Conservation (phyloP, 73 alveolate genomes). For the Paramecium bursaria region DNA sequence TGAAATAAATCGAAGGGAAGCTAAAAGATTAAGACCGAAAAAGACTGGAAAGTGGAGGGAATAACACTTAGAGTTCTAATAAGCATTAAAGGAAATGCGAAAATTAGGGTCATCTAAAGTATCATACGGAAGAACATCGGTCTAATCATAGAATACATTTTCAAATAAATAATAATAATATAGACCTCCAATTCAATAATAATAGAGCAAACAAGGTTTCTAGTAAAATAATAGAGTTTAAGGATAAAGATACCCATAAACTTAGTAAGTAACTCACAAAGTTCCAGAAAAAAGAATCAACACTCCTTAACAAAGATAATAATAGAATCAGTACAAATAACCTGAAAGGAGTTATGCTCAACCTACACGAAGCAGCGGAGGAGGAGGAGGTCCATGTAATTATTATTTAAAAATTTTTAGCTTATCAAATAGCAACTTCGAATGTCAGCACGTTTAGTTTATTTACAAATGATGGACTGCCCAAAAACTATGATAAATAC, state of each 20-base stretch:
- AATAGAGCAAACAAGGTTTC: neutral
- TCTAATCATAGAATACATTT: no score
- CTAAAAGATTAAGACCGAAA: conserved; percentile 33
- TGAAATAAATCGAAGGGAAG: conserved; percentile 37
- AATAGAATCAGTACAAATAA: no score
- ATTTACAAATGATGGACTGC: conserved; percentile 34
- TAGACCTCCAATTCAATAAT: neutral
- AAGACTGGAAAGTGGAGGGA: conserved; percentile 43
- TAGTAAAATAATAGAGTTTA: no score
- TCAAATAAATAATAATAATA: conserved; percentile 13
- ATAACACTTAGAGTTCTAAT: conserved; percentile 52
- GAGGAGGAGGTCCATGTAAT: conserved; percentile 51
- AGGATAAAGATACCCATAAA: no score
- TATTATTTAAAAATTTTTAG: neutral
- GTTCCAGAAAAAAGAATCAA: no score
- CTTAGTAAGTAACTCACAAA: conserved; percentile 6
- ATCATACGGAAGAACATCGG: no score
- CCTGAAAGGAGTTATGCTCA: conserved; percentile 23
- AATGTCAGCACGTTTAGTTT: conserved; percentile 43
- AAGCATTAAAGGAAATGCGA: conserved; percentile 59
- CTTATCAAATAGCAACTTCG: conserved; percentile 28
- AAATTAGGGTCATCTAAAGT: conserved; percentile 37
- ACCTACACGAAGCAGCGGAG: conserved; percentile 10
- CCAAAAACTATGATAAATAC: conserved; percentile 21
- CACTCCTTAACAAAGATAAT: no score